These are phyloP conservation scores for Pseudogymnoascus sp. DNA, from an alignment of 2,329 filamentous ascomycete genomes.

Conservation along the genomic window DNA sequence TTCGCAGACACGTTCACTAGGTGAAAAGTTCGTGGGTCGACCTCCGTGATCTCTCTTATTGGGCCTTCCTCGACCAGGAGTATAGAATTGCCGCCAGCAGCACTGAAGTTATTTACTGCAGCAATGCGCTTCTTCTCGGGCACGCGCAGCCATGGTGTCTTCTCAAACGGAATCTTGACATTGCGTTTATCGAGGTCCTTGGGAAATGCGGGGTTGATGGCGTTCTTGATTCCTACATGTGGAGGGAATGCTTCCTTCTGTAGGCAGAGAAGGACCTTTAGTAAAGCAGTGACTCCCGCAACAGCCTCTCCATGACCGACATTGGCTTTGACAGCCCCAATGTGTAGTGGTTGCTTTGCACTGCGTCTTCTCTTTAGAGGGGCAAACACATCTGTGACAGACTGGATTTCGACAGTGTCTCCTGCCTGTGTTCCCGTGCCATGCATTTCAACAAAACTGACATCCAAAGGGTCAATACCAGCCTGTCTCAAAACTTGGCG, in stretches of 20 bases:
- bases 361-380: neutral
- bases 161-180: conserved; percentile 10
- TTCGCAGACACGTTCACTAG: conserved; percentile 40
- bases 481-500: conserved; percentile 61
- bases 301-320: conserved; percentile 41
- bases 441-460: conserved; percentile 9
- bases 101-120: conserved; percentile 39
- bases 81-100: conserved; percentile 19
- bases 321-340: conserved; percentile 58
- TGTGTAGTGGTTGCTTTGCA: conserved; percentile 27
- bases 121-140: conserved; percentile 29
- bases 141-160: conserved; percentile 13
- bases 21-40: conserved; percentile 32
- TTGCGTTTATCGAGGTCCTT: conserved; percentile 27
- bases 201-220: conserved; percentile 21
- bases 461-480: conserved; percentile 52
- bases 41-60: conserved; percentile 22
- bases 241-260: neutral
- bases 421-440: conserved; percentile 12
- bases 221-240: neutral
- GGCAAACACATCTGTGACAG: neutral
- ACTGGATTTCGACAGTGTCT: conserved; percentile 10
- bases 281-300: conserved; percentile 13
- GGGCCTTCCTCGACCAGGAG: conserved; percentile 18
- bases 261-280: conserved; percentile 14